phyloP scores from a whole-genome alignment of 1,139 yeast species.

The Geotrichum bryndzae region DNA sequence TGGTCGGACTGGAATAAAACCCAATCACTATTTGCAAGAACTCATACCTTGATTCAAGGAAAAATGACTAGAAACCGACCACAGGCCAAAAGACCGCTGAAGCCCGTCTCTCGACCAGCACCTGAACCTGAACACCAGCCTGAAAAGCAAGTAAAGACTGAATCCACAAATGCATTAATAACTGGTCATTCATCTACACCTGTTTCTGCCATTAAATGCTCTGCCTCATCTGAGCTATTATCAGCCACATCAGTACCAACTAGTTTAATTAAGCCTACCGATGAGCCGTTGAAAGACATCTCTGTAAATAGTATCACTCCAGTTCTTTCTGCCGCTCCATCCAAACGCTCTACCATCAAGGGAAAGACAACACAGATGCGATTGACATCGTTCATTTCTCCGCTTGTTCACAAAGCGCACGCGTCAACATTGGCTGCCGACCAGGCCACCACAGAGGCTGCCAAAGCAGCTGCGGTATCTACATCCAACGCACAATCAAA shows the following conservation, averaged over 20 bases:
- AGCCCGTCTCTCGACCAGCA: not conserved
- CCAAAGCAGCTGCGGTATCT: not conserved
- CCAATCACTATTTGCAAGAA: not conserved
- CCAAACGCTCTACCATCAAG: not conserved
- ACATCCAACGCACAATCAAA: not conserved
- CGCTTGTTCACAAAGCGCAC: conserved; percentile 11
- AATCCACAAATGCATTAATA: not conserved
- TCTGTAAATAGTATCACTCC: not conserved
- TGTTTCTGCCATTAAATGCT: not conserved
- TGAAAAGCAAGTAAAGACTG: not conserved
- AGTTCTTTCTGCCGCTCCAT: not conserved
- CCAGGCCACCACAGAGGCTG: not conserved
- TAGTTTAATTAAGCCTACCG: not conserved
- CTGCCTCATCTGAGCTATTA: not conserved
- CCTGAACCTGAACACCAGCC: not conserved
- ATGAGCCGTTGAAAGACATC: not conserved
- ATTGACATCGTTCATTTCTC: conserved; percentile 15
- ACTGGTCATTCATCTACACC: not conserved
- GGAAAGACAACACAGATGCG: conserved; percentile 4
- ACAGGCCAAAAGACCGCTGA: not conserved
- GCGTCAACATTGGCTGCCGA: conserved; percentile 13
- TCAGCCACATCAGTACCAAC: not conserved
- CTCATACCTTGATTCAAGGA: not conserved
- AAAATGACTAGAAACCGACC: not conserved
- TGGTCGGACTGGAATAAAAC: not conserved